A percentile compares a stretch with the other conserved stretches of the same genome.
phyloP scores from a whole-genome alignment of 1,284 basidiomycete genomes.

The Austropuccinia psidii region DNA sequence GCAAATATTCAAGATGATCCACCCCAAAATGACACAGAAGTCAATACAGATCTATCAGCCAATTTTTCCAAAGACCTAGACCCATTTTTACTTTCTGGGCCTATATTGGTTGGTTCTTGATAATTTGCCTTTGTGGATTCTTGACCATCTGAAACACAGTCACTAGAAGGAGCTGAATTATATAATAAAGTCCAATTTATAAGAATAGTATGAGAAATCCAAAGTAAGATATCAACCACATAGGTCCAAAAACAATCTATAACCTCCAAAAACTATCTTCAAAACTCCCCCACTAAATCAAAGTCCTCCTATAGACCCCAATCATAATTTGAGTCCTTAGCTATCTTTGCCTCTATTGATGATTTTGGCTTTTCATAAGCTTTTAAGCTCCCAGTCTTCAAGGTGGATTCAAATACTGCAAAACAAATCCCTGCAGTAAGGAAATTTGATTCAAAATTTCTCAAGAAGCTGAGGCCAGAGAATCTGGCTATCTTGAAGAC shows the following conservation, averaged over 20 bases:
- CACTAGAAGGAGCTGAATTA: slow-evolving; percentile 99
- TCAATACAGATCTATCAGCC: slow-evolving; percentile 43
- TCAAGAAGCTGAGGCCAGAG: slow-evolving; percentile 77
- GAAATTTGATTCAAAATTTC: slow-evolving; percentile 79
- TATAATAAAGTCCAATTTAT: slow-evolving; percentile 83
- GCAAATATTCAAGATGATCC: slow-evolving; percentile 44
- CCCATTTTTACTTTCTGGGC: slow-evolving; percentile 73
- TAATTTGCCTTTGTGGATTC: slow-evolving; percentile 66
- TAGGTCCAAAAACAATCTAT: slow-evolving; percentile 49
- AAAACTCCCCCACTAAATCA: slow-evolving; percentile 38
- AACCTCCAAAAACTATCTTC: slow-evolving; percentile 39
- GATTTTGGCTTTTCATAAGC: background rate
- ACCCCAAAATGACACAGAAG: slow-evolving; percentile 46
- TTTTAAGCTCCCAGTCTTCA: slow-evolving; percentile 49
- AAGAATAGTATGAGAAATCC: slow-evolving; percentile 82
- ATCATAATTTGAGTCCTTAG: background rate
- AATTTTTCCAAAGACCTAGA: slow-evolving; percentile 56
- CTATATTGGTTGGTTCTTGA: slow-evolving; percentile 67
- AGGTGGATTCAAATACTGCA: slow-evolving; percentile 54
- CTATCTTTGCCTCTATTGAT: background rate
- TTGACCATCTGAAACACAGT: slow-evolving; percentile 67
- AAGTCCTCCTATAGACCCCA: slow-evolving; percentile 6
- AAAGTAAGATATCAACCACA: slow-evolving; percentile 74
- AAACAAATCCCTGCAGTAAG: slow-evolving; percentile 48
- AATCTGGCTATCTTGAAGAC: slow-evolving; percentile 65